phyloP scores from a whole-genome alignment of 108 stramenopile genomes.

The Fragilariopsis cylindrus region DNA sequence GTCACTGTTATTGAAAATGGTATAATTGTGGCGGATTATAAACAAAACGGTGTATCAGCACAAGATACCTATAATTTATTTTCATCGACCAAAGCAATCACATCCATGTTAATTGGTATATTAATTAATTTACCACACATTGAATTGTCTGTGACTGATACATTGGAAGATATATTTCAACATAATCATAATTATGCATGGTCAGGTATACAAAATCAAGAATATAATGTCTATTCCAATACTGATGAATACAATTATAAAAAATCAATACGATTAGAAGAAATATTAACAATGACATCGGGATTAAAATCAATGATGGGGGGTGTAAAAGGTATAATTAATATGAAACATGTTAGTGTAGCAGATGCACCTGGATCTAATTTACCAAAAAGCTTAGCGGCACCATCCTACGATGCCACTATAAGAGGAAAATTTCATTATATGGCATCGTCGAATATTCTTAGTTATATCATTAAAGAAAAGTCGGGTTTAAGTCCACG shows the following conservation, averaged over 20 bases:
- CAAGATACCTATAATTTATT: background rate
- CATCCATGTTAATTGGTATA: background rate
- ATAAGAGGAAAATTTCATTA: background rate
- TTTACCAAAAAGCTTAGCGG: background rate
- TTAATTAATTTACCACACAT: background rate
- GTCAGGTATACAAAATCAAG: background rate
- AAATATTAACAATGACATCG: background rate
- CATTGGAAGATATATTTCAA: background rate
- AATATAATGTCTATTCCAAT: background rate
- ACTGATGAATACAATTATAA: background rate
- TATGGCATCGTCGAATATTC: background rate
- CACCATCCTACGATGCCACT: background rate
- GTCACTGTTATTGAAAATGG: background rate
- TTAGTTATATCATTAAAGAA: background rate
- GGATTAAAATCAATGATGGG: background rate
- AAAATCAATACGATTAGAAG: background rate
- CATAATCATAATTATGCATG: background rate
- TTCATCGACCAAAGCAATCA: background rate
- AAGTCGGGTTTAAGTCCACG: background rate
- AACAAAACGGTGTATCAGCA: background rate
- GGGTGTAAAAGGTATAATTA: background rate
- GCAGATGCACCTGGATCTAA: conserved; percentile 1
- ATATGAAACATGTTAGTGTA: background rate
- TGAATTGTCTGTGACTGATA: background rate
- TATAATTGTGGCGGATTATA: background rate